A percentile compares a stretch with the other conserved stretches of the same genome.
These are phyloP conservation scores for Eucommia ulmoides DNA, from an alignment of 257 asterid genomes.

Conservation along the genomic window DNA sequence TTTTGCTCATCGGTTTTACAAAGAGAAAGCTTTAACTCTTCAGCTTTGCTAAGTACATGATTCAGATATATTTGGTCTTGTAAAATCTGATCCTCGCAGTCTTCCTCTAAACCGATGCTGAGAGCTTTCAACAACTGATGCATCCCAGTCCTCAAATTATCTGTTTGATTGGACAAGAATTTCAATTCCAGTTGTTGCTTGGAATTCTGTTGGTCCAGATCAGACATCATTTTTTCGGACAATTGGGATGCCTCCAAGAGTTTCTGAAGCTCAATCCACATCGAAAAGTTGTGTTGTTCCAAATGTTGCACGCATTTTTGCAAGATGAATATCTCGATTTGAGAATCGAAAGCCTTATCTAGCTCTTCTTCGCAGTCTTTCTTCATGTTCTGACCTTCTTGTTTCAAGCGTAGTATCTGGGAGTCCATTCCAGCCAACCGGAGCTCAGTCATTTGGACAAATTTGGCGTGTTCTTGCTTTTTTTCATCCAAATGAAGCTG, in stretches of 20 bases:
- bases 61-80: neutral
- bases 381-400: neutral
- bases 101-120: neutral
- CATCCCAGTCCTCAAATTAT: neutral
- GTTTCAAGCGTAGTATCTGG: neutral
- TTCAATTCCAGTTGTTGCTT: neutral
- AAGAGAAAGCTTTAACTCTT: neutral
- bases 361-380: neutral
- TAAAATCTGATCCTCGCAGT: neutral
- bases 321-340: neutral
- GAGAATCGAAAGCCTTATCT: neutral
- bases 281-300: neutral
- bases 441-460: neutral
- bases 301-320: neutral
- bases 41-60: neutral
- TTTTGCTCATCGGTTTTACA: neutral
- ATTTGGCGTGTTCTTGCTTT: conserved; percentile 11
- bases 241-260: neutral
- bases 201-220: neutral
- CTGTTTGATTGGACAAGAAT: neutral
- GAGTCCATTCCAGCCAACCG: neutral
- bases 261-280: neutral
- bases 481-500: conserved; percentile 48
- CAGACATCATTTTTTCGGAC: neutral
- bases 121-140: neutral